These are phyloP conservation scores for Pythium phragmitis DNA, from an alignment of 352 stramenopile genomes.

Conservation along the genomic window DNA sequence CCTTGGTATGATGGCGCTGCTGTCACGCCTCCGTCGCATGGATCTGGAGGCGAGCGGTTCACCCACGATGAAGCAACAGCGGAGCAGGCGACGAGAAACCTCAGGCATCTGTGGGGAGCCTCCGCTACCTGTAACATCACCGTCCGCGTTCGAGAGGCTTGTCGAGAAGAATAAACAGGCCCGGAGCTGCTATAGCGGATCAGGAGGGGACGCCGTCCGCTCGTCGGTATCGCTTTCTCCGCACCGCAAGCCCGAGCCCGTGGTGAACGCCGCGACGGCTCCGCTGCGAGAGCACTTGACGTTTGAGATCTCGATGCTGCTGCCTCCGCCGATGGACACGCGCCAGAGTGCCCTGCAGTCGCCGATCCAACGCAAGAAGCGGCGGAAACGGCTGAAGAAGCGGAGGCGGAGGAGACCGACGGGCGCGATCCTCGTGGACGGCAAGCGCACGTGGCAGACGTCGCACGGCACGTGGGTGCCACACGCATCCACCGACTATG, in stretches of 20 bases:
- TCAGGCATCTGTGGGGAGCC: neutral
- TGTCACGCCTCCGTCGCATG: constrained; percentile 39
- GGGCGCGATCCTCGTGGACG: constrained; percentile 10
- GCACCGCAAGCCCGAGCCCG: constrained; percentile 20
- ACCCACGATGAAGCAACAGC: neutral
- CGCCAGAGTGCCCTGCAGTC: constrained; percentile 53
- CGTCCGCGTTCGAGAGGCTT: constrained; percentile 4
- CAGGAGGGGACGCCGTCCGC: constrained; percentile 5
- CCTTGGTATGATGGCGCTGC: constrained; percentile 52
- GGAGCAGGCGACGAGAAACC: neutral
- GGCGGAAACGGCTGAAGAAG: constrained; percentile 31
- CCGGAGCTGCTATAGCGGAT: neutral
- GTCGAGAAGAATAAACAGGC: constrained; percentile 7
- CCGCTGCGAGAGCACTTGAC: constrained; percentile 50
- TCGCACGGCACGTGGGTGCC: constrained; percentile 40
- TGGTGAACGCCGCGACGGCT: constrained; percentile 35
- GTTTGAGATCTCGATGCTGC: constrained; percentile 63
- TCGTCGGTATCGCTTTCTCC: constrained; percentile 8
- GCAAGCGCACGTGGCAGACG: constrained; percentile 36
- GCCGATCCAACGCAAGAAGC: constrained; percentile 42
- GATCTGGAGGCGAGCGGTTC: constrained; percentile 17
- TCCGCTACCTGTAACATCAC: neutral
- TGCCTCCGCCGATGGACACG: constrained; percentile 46
- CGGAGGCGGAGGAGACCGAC: constrained; percentile 28
- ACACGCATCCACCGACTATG: constrained; percentile 45